phyloP scores from a whole-genome alignment of 768 basidiomycete genomes.

The Tricholoma flavovirens region DNA sequence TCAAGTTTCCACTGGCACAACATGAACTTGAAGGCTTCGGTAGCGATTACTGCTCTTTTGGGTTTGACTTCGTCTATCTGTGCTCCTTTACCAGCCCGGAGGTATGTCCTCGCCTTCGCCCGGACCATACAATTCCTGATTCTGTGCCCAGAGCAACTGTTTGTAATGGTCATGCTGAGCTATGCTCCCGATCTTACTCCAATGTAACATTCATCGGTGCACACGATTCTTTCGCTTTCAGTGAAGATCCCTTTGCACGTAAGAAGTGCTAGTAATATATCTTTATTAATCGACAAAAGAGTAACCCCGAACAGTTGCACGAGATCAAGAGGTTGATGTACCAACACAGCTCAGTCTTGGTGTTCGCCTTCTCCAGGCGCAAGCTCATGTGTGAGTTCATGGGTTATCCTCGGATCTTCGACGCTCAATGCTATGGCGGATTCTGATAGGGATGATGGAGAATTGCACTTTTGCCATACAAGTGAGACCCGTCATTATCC shows the following conservation, averaged over 20 bases:
- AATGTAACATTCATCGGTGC: slow-evolving; percentile 45
- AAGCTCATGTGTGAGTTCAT: slow-evolving; percentile 38
- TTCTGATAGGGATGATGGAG: slow-evolving; percentile 29
- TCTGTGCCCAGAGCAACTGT: slow-evolving; percentile 30
- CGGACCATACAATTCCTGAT: background rate
- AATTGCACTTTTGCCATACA: slow-evolving; percentile 64
- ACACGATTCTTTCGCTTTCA: slow-evolving; percentile 54
- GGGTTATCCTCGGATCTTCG: background rate
- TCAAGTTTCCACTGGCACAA: too few relatives aligned
- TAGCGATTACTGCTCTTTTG: background rate
- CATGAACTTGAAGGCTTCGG: background rate
- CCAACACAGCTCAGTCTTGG: slow-evolving; percentile 44
- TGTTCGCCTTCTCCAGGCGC: slow-evolving; percentile 55
- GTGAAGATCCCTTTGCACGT: slow-evolving; percentile 41
- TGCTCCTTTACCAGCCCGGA: background rate
- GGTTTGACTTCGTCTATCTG: background rate
- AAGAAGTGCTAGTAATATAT: slow-evolving; percentile 18
- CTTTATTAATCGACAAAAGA: background rate
- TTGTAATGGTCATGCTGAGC: slow-evolving; percentile 63
- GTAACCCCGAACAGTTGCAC: slow-evolving; percentile 16
- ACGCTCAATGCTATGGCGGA: background rate
- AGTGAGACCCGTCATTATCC: slow-evolving; percentile 31
- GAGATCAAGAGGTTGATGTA: slow-evolving; percentile 48
- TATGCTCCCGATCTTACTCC: slow-evolving; percentile 53
- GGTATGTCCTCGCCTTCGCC: background rate